Evolutionary conservation across 495 filamentous ascomycete genomes (phyloP), one percentile per base, ranked within the genome.

Genomic region (Penicillium subrubescens): DNA sequence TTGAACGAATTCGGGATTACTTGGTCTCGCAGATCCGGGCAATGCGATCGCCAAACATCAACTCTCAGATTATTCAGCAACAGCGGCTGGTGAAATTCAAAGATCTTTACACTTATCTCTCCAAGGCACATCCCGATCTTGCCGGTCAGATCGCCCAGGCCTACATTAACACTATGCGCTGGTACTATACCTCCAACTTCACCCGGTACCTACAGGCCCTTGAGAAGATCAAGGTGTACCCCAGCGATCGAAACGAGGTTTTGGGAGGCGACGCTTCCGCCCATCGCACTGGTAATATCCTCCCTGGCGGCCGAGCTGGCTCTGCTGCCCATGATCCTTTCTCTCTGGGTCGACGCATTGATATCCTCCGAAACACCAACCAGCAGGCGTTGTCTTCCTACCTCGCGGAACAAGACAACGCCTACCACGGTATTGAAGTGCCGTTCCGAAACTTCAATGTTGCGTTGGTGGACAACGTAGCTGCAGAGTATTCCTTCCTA

Each of bases 121-220:
- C 88, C 43, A 86, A 84, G 63, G 89, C 92, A 61, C 93, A 98
- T 67, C 80, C 88, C 1, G 80, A 85, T 29, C 85, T 99, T 7
- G 91, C 92, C 2, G 89, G 92, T 39, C 91, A 97, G 71, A 96
- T 98, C 66, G 87, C 87, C 21, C 92, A 94, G 77, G 95, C 95
- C 8, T 99, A 99, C 67, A 89, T 96, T 76, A 97, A 97, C 77
- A 99, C 95, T 8, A 97, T 99, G 94, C 87, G 93, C 50, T 99
- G 95, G 95, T 99, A 99, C 69, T 98, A 98, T 70, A 79, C 88
- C 43, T 94, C 90, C 62, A 89, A 97, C 74, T 99, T 99, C 73
- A 89, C 87, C 5, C 91, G 94, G 19, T 99, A 98, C 73, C 85
- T 89, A 57, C 87, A 88, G 62, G 86, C 94, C 0, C 85, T 99